Percentiles rank a stretch among this genome's conserved stretches.
Evolutionary conservation across 2,329 filamentous ascomycete genomes (phyloP).

Genomic region (Pseudogymnoascus sp.): DNA sequence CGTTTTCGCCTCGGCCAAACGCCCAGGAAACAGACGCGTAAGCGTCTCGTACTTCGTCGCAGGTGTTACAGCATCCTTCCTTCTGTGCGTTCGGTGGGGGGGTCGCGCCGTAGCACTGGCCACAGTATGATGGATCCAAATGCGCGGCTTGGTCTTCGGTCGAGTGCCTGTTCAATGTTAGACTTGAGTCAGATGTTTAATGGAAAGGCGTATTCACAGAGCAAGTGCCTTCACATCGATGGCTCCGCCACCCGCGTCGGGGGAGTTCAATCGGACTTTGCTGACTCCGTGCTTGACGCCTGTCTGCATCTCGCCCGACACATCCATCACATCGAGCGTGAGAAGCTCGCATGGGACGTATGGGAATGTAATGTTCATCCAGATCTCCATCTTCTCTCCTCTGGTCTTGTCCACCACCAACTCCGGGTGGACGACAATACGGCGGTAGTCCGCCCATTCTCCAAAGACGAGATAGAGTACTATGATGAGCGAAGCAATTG

Average conservation of each 20-base stretch:
- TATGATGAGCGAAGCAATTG: conserved; percentile 78
- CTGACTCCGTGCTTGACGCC: conserved; percentile 87
- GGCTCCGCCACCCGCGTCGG: conserved; percentile 63
- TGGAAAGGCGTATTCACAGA: conserved; percentile 41
- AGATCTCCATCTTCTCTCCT: conserved; percentile 98
- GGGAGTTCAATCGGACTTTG: conserved; percentile 74
- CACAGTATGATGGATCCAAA: conserved; percentile 87
- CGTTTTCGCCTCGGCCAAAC: conserved; percentile 82
- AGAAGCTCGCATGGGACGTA: conserved; percentile 88
- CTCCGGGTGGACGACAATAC: conserved; percentile 80
- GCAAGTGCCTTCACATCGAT: conserved; percentile 63
- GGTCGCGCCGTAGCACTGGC: conserved; percentile 80
- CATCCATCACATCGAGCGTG: conserved; percentile 98
- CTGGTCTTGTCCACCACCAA: conserved; percentile 92
- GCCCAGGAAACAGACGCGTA: conserved; percentile 88
- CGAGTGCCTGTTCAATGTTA: conserved; percentile 43
- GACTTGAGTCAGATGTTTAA: conserved; percentile 15
- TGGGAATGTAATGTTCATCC: conserved; percentile 94
- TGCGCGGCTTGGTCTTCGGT: conserved; percentile 63
- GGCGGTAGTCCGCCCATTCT: conserved; percentile 91
- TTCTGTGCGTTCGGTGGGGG: conserved; percentile 65
- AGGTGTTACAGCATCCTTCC: conserved; percentile 91
- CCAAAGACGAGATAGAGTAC: conserved; percentile 86
- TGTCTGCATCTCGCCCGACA: conserved; percentile 92
- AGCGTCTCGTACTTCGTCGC: conserved; percentile 90